These are phyloP conservation scores for Dactylella cylindrospora DNA, from an alignment of 2,329 filamentous ascomycete species.

Conservation along the genomic window DNA sequence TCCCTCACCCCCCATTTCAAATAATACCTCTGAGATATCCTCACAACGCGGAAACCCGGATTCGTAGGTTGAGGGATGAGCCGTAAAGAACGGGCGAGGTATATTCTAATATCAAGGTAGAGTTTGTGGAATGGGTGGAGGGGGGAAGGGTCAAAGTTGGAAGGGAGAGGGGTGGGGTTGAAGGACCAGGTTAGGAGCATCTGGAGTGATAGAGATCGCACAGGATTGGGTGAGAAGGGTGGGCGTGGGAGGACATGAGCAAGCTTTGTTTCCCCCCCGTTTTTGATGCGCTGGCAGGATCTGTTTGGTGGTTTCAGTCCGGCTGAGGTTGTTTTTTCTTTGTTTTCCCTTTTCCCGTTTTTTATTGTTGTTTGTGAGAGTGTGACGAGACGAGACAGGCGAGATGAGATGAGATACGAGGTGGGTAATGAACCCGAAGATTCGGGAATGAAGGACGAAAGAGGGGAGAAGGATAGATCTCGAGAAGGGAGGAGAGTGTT, in stretches of 20 bases:
- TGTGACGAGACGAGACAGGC: not conserved
- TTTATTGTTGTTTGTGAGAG: no score
- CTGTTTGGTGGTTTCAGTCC: no score
- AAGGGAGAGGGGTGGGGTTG: conserved; percentile 14
- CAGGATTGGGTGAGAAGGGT: no score
- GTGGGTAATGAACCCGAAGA: conserved; percentile 1
- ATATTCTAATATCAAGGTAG: conserved; percentile 32
- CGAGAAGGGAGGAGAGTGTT: not conserved
- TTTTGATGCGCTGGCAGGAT: no score
- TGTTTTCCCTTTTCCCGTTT: no score
- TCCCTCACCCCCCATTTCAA: conserved; percentile 43
- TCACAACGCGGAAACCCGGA: conserved; percentile 33
- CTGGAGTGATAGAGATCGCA: no score
- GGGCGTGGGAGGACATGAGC: no score
- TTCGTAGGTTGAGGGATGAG: conserved; percentile 20
- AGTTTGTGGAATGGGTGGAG: conserved; percentile 30
- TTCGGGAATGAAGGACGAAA: conserved; percentile 6
- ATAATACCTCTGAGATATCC: conserved; percentile 18
- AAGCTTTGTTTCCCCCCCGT: no score
- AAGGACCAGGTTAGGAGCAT: no score
- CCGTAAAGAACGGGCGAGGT: conserved; percentile 18
- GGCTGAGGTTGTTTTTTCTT: no score
- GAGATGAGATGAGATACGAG: not conserved
- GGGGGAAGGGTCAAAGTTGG: conserved; percentile 14
- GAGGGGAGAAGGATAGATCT: not conserved